Base-by-base conservation (phyloP, 139 green algal genomes). In the Edaphochlamys debaryana region DNA sequence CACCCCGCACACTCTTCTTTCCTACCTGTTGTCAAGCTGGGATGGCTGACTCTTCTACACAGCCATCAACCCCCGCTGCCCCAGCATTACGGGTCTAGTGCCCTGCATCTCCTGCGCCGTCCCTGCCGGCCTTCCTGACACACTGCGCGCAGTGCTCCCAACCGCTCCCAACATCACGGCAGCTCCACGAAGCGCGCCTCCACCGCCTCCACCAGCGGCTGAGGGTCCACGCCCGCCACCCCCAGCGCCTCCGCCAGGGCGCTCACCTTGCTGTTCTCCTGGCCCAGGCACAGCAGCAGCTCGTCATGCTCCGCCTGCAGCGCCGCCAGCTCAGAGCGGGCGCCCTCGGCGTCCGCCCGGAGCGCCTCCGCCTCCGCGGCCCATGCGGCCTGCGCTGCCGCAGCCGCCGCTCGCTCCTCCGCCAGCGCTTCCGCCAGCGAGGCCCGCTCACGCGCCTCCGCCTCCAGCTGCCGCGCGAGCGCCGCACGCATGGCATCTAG, bases 251-350 rank as follows among this genome's bases (percentile, higher is more conserved):
- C 62, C 45, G 62, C 42, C 62, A 82, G 76, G 42, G 30, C 22
- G 62, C 22, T 38, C 56, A 84, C 85, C 79, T 89, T 89, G 52
- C 13, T 67, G 27, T 62, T 62, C 79, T 89, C 85, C 64, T 86
- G 78, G 29, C 85, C 85, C 78, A 85, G 64, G 45, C 79, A 86
- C 70, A 86, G 64, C 79, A 89, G 72, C 70, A 89, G 50, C 48
- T 82, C 36, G 15, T 79, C 70, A 7, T 52, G 67, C 67, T 72
- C 67, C 8, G 30, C 23, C 23, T 20, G 22, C 38, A 38, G 41
- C 41, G 32, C 69, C 30, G 29, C 45, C 11, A 60, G 15, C 34
- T 42, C 36, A 25, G 6, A 23, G 23, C 23, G 23, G 9, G 56
- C 25, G 23, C 6, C 23, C 56, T 63, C 56, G 2, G 25, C 19